Evolutionary conservation across 352 stramenopile species (phyloP), one percentile per base, ranked within the genome.

Genomic region (Phytophthora boehmeriae): DNA sequence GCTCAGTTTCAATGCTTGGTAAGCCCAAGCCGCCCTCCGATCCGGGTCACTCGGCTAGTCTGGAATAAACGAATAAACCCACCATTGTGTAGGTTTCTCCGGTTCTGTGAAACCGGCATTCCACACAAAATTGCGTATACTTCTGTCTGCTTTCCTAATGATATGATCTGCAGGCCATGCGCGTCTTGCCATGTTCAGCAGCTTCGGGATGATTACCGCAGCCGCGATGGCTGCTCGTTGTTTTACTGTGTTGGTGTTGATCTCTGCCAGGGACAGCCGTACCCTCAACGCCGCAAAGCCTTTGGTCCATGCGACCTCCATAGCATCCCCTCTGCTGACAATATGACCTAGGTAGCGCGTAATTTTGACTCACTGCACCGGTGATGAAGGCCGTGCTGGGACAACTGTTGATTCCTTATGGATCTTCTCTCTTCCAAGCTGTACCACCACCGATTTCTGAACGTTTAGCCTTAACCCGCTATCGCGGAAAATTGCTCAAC

Each of bases 41-140:
- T 11, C 6, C 11, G 30, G 30, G 30, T 11, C 30, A 11, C 30
- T 36, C 30, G 6, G 30, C 30, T 36, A 36, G 30, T n/a, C n/a
- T n/a, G n/a, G n/a, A n/a, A n/a, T n/a, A 36, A 6, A 11, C 11
- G 30, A 6, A 11, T 36, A 11, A 6, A 36, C 30, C 30, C 30
- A 36, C 6, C 30, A 6, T 6, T 6, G 6, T 36, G 30, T 36
- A 11, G 30, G 6, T 11, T 11, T 36, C 30, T 36, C 30, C 30
- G 30, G 30, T 36, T 11, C 30, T 36, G 30, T 11, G 30, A 36
- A 36, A 11, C 30, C 11, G 11, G 30, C 30, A 36, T 6, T 43
- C 48, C 48, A 55, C 11, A 47, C 38, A 30, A 48, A 49, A 19
- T 57, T 57, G 1, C 16, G 23, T 17, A 57, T 48, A 4, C 50